Evolutionary conservation across 208 protist genomes (phyloP), one percentile per base, ranked within the genome.

Genomic region (Crithidia acanthocephali): DNA sequence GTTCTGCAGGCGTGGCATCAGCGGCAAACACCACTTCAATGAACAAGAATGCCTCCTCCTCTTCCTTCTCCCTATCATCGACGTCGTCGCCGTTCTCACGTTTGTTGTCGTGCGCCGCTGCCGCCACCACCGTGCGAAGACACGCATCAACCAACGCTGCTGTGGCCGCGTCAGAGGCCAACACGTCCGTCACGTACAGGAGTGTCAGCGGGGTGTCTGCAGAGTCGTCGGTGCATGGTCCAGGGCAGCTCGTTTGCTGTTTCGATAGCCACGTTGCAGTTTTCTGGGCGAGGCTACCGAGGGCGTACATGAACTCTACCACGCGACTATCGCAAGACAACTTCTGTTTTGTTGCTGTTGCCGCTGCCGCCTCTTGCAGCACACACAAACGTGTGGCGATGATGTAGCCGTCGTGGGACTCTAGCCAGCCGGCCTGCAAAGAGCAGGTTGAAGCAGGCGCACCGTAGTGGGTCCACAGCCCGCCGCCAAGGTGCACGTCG

Each of bases 11-110:
- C 22, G 35, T 55, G 20, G 51, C 45, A 28, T 30, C 42, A 8
- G 27, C 40, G 35, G 74, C 66, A 37, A 80, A 84, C 9, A 87
- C 59, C 9, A 86, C 37, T 55, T 92, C 86, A 33, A 92, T 59
- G 0, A 74, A 69, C 2, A 64, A 18, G 20, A 59, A 58, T 7
- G 25, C 7, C 7, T 59, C 58, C 15, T 10, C 61, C 1, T 65
- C 57, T 11, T 67, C 62, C 7, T 53, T 44, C 11, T 53, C 48
- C 23, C 25, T 52, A 16, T 66, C 68, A 7, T 18, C 25, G 6
- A 27, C 23, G 27, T 35, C 48, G 27, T 10, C 8, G 35, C 16
- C 16, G 30, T 10, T 30, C 37, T 57, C 13, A 2, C 53, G 9
- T 44, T 23, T 11, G 35, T 40, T 40, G 35, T 40, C 35, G 35